Evolutionary conservation across 371 early-diverging fungal species (phyloP).

Genomic region (Actinomucor elegans): DNA sequence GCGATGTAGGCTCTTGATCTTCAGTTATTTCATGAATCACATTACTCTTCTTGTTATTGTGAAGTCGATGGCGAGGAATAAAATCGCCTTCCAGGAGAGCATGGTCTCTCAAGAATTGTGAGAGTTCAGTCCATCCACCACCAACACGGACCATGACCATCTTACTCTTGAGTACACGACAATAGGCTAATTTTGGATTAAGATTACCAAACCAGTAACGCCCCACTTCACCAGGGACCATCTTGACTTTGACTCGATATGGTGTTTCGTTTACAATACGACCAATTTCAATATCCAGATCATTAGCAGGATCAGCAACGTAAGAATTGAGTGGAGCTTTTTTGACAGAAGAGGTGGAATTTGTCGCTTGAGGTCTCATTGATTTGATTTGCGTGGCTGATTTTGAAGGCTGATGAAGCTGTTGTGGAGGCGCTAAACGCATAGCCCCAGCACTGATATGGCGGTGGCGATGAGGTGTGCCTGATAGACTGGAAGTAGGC

Average conservation of each 20-base stretch:
- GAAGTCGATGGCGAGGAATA: constrained; percentile 22
- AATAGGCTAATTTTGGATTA: constrained; percentile 71
- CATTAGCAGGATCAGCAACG: constrained; percentile 63
- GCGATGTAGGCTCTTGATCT: constrained; percentile 18
- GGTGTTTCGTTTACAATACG: constrained; percentile 64
- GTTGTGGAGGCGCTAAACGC: constrained; percentile 8
- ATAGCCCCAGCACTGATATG: constrained; percentile 1
- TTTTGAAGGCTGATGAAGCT: constrained; percentile 34
- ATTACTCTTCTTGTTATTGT: neutral
- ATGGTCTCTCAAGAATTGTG: constrained; percentile 54
- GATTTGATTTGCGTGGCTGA: constrained; percentile 22
- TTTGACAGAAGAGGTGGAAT: neutral
- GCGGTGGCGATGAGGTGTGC: neutral
- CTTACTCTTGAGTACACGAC: constrained; percentile 64
- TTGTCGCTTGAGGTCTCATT: neutral
- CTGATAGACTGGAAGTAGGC: constrained; percentile 17
- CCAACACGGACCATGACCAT: constrained; percentile 82
- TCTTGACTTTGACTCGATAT: constrained; percentile 48
- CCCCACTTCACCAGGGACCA: constrained; percentile 64
- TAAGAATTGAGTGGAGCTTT: constrained; percentile 48
- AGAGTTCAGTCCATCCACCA: constrained; percentile 72
- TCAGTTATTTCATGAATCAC: constrained; percentile 14
- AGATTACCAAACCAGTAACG: constrained; percentile 74
- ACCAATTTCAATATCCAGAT: constrained; percentile 73
- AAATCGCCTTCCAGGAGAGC: constrained; percentile 45